Base-by-base conservation (phyloP, 805 yeast species). In the Ogataea saltuana region DNA sequence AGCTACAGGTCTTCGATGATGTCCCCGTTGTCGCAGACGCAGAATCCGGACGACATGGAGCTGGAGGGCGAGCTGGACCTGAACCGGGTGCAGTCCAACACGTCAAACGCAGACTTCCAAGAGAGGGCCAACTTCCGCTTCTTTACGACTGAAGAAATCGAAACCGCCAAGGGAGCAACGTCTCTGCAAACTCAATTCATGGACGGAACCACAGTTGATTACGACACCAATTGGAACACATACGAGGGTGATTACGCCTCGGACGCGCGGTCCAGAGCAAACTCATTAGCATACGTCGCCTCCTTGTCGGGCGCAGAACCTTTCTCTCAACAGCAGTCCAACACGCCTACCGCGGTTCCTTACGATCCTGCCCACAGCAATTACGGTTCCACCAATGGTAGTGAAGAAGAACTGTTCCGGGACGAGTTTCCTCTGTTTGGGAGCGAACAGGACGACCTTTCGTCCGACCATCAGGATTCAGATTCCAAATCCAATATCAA, bases 141-240 rank as follows among this genome's bases (percentile, higher is more conserved):
- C 61, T 91, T 91, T 64, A 80, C 91, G 9, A 72, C 84, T 4
- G 88, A 85, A 43, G 93, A 88, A 52, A 83, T 91, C 34, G 90
- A 85, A 55, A 71, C 75, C 39, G 97, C 98, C 0, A 93, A 86
- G 41, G 97, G 97, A 35, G 69, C 91, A 1, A 86, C 97, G 2
- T 83, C 91, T 2, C 60, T 83, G 52, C 86, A 81, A 48, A 22
- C 46, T 6, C 53, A 42, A 9, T 35, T 43, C 16, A 39, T 49
- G 12, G 46, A 48, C 12, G 59, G 53, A 16, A 70, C 74, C 23
- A 74, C 76, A 0, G 76, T 85, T 17, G 93, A 85, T 58, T 85
- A 81, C 56, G 83, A 85, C 57, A 81, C 87, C 6, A 73, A 79
- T 52, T 85, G 93, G 85, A 89, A 85, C 49, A 71, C 77, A 21